Evolutionary conservation across 1,284 basidiomycete species (phyloP).

Genomic region (Cryptococcus sp.): DNA sequence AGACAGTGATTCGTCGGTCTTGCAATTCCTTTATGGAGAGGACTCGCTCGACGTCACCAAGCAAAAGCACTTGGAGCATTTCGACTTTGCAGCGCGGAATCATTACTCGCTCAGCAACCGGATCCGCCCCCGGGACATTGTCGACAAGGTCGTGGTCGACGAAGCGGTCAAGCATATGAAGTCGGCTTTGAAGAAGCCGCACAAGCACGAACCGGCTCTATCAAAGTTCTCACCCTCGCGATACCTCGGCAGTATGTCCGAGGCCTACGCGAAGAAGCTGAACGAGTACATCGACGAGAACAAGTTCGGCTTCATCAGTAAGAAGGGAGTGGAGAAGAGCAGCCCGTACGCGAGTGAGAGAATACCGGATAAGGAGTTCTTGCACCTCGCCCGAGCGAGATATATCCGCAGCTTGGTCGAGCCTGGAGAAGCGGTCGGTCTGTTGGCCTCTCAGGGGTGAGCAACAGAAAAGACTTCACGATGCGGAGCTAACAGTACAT

Average conservation of each 20-base stretch:
- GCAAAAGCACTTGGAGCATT: constrained; percentile 84
- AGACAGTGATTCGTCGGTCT: constrained; percentile 87
- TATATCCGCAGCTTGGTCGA: constrained; percentile 93
- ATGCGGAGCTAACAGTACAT: constrained; percentile 1
- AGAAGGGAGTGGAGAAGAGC: constrained; percentile 56
- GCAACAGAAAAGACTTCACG: constrained; percentile 30
- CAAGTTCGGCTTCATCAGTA: constrained; percentile 71
- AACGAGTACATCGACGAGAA: constrained; percentile 80
- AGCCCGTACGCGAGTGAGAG: constrained; percentile 40
- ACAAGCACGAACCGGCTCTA: constrained; percentile 71
- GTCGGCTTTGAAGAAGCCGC: constrained; percentile 75
- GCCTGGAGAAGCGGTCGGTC: constrained; percentile 95
- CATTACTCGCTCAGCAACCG: constrained; percentile 75
- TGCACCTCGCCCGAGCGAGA: constrained; percentile 79
- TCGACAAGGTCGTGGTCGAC: constrained; percentile 65
- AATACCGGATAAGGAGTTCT: constrained; percentile 64
- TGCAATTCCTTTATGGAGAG: constrained; percentile 97
- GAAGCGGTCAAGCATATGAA: constrained; percentile 81
- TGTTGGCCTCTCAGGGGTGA: constrained; percentile 96
- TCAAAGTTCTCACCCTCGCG: constrained; percentile 76
- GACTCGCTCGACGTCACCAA: constrained; percentile 96
- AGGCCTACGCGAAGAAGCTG: constrained; percentile 82
- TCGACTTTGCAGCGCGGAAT: constrained; percentile 92
- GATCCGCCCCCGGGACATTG: constrained; percentile 67
- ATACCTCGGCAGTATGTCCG: constrained; percentile 87